Percentiles rank a stretch among this genome's conserved stretches.
phyloP scores from a whole-genome alignment of 805 yeast genomes.

The Lachancea fermentati region DNA sequence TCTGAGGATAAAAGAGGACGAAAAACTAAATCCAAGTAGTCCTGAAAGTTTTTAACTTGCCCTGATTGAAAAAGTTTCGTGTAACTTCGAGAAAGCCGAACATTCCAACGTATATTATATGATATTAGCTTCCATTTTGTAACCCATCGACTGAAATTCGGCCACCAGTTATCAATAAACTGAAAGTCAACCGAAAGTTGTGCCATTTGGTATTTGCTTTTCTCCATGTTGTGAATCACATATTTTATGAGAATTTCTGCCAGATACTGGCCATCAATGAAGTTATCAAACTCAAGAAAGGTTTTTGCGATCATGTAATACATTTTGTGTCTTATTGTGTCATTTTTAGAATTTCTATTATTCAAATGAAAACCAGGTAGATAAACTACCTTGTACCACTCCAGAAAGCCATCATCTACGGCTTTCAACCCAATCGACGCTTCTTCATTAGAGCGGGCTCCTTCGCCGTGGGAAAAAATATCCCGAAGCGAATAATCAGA shows the following conservation, averaged over 20 bases:
- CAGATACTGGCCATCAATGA: slow-evolving; percentile 35
- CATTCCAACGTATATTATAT: slow-evolving; percentile 37
- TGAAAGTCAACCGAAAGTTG: slow-evolving; percentile 35
- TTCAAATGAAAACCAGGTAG: slow-evolving; percentile 22
- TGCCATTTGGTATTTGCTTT: slow-evolving; percentile 35
- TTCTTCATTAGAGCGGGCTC: slow-evolving; percentile 14
- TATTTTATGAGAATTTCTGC: slow-evolving; percentile 31
- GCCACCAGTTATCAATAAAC: slow-evolving; percentile 30
- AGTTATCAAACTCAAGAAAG: slow-evolving; percentile 35
- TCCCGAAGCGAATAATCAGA: slow-evolving; percentile 21
- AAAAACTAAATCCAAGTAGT: slow-evolving; percentile 31
- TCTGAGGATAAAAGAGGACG: slow-evolving; percentile 29
- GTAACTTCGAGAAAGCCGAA: slow-evolving; percentile 32
- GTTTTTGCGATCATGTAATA: slow-evolving; percentile 31
- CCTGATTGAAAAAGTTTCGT: slow-evolving; percentile 19
- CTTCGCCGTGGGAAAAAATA: slow-evolving; percentile 17
- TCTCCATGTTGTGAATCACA: slow-evolving; percentile 32
- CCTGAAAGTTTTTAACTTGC: slow-evolving; percentile 29
- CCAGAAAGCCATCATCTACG: slow-evolving; percentile 27
- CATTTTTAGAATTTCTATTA: slow-evolving; percentile 5
- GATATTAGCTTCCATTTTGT: slow-evolving; percentile 35
- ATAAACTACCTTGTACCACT: slow-evolving; percentile 22
- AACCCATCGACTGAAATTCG: slow-evolving; percentile 33
- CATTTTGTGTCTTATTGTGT: slow-evolving; percentile 22
- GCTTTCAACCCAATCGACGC: slow-evolving; percentile 28